Conservation (phyloP, 2,329 filamentous ascomycete species). For the Colletotrichum cordylinicola region DNA sequence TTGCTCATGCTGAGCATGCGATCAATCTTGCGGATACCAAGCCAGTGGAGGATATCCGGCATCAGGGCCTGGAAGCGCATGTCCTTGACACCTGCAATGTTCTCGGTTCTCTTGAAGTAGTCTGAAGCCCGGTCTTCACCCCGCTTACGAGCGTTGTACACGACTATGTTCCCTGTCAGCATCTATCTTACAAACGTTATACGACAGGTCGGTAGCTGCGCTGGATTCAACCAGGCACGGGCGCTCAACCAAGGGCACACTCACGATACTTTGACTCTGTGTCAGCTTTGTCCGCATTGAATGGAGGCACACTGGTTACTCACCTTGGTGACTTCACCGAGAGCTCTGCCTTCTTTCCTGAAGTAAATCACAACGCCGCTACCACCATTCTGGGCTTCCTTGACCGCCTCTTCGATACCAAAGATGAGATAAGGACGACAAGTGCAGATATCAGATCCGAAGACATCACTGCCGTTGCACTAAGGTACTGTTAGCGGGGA, state of each 20-base stretch:
- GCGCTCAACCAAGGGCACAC: constrained; percentile 24
- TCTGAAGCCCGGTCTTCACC: constrained; percentile 83
- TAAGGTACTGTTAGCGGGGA: constrained; percentile 27
- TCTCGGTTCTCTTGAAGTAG: constrained; percentile 97
- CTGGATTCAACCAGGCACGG: not conserved
- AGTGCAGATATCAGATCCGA: constrained; percentile 97
- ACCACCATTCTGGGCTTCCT: constrained; percentile 92
- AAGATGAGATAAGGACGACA: constrained; percentile 96
- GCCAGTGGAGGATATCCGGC: constrained; percentile 97
- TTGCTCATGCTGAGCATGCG: constrained; percentile 99
- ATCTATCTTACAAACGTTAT: not conserved
- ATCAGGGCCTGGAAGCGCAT: constrained; percentile 99
- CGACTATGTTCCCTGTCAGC: constrained; percentile 41
- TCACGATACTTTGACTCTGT: constrained; percentile 48
- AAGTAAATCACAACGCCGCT: constrained; percentile 98
- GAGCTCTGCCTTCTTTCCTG: constrained; percentile 92
- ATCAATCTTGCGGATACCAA: constrained; percentile 98
- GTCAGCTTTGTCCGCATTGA: constrained; percentile 32
- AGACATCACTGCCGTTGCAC: constrained; percentile 97
- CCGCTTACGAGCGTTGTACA: constrained; percentile 83
- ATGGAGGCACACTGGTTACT: constrained; percentile 36
- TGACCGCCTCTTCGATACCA: constrained; percentile 96
- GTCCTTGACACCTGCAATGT: constrained; percentile 94
- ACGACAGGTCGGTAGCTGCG: not conserved
- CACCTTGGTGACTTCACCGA: constrained; percentile 96